These are phyloP conservation scores for Trichoderma sp. DNA, from an alignment of 2,329 filamentous ascomycete species.

Conservation along the genomic window DNA sequence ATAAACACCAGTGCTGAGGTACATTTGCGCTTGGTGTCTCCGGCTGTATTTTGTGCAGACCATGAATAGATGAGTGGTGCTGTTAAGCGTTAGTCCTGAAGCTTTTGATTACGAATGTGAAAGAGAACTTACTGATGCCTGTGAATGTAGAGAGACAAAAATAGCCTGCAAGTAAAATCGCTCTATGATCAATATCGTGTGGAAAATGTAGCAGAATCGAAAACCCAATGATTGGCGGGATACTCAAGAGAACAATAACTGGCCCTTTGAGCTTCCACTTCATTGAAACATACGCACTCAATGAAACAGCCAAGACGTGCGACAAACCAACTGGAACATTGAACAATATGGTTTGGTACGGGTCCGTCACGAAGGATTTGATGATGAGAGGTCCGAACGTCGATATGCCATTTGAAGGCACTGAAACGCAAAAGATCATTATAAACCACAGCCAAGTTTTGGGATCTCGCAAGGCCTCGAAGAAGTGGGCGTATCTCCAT, in stretches of 20 bases:
- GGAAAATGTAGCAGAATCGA: slow-evolving; percentile 50
- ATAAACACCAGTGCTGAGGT: slow-evolving; percentile 64
- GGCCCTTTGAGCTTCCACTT: slow-evolving; percentile 54
- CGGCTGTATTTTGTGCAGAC: slow-evolving; percentile 61
- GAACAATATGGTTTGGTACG: slow-evolving; percentile 56
- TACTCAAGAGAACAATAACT: slow-evolving; percentile 51
- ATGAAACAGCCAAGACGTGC: slow-evolving; percentile 57
- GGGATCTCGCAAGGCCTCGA: slow-evolving; percentile 52
- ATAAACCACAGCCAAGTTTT: slow-evolving; percentile 60
- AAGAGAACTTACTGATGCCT: slow-evolving; percentile 36
- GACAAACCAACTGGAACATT: slow-evolving; percentile 60
- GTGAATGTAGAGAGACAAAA: slow-evolving; percentile 58
- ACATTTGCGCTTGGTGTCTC: slow-evolving; percentile 67
- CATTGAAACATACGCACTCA: slow-evolving; percentile 54
- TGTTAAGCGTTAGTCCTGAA: slow-evolving; percentile 23
- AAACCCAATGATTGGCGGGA: slow-evolving; percentile 57
- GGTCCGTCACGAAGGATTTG: slow-evolving; percentile 54
- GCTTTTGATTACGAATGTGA: slow-evolving; percentile 22
- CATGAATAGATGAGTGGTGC: slow-evolving; percentile 59
- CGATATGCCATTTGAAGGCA: slow-evolving; percentile 56
- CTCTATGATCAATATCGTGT: slow-evolving; percentile 45
- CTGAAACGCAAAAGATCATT: slow-evolving; percentile 53
- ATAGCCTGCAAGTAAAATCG: slow-evolving; percentile 52
- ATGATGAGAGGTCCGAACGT: slow-evolving; percentile 61
- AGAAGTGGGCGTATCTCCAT: slow-evolving; percentile 50